Evolutionary conservation across 2,329 filamentous ascomycete genomes (phyloP).

Genomic region (Alternaria sp.): DNA sequence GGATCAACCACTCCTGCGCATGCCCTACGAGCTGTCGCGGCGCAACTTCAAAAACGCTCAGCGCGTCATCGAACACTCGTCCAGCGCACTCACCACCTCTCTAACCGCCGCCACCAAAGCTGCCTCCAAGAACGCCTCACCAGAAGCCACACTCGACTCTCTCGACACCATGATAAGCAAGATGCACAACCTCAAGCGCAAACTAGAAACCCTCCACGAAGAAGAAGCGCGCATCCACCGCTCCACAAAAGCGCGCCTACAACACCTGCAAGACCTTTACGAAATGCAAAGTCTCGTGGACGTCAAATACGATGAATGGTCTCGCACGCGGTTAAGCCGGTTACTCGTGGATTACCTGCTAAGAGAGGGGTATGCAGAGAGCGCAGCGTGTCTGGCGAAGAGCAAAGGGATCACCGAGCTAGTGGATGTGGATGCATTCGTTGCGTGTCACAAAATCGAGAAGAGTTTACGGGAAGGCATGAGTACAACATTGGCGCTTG

Average conservation of each 20-base stretch:
- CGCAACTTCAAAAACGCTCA: slow-evolving; percentile 93
- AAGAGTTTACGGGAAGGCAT: slow-evolving; percentile 69
- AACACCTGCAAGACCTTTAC: slow-evolving; percentile 82
- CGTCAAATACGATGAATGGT: slow-evolving; percentile 93
- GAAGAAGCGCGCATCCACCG: slow-evolving; percentile 80
- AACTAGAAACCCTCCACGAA: slow-evolving; percentile 76
- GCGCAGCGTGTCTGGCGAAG: slow-evolving; percentile 74
- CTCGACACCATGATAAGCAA: slow-evolving; percentile 85
- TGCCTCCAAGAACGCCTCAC: slow-evolving; percentile 59
- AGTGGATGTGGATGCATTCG: slow-evolving; percentile 88
- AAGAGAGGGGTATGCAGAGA: slow-evolving; percentile 80
- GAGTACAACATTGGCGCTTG: slow-evolving; percentile 78
- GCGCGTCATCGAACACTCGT: slow-evolving; percentile 75
- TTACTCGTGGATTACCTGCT: slow-evolving; percentile 92
- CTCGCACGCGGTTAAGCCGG: slow-evolving; percentile 78
- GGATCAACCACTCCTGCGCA: slow-evolving; percentile 93
- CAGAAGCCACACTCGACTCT: slow-evolving; percentile 67
- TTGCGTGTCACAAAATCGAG: slow-evolving; percentile 79
- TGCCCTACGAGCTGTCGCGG: slow-evolving; percentile 89
- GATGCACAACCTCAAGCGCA: slow-evolving; percentile 87
- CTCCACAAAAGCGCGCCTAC: slow-evolving; percentile 76
- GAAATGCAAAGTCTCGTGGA: slow-evolving; percentile 82
- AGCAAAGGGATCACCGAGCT: slow-evolving; percentile 80
- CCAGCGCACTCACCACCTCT: slow-evolving; percentile 65
- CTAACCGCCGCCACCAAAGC: slow-evolving; percentile 64